phyloP scores from a whole-genome alignment of 2,329 filamentous ascomycete species.

The Ophiostoma sp. region DNA sequence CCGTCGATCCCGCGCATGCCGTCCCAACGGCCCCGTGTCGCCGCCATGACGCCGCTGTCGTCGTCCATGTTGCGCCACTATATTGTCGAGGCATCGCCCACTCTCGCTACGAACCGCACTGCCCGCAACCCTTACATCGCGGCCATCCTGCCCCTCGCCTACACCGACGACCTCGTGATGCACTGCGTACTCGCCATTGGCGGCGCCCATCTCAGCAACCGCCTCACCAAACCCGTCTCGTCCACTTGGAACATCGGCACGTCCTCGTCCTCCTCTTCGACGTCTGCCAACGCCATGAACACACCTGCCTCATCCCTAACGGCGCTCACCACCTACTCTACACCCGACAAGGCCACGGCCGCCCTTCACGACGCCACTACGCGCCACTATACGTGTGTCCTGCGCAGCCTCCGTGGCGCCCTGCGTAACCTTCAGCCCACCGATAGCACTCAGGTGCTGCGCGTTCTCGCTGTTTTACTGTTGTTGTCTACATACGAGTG shows the following conservation, averaged over 20 bases:
- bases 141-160: slow-evolving; percentile 27
- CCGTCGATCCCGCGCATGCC: slow-evolving; percentile 2
- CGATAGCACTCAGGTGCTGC: slow-evolving; percentile 24
- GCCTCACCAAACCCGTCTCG: slow-evolving; percentile 14
- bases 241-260: not conserved
- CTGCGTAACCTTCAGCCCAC: slow-evolving; percentile 23
- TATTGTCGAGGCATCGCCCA: slow-evolving; percentile 23
- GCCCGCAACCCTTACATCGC: slow-evolving; percentile 25
- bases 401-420: slow-evolving; percentile 25
- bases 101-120: slow-evolving; percentile 19
- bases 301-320: not conserved
- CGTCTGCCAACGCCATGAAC: not conserved
- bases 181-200: slow-evolving; percentile 27
- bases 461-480: slow-evolving; percentile 24
- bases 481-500: slow-evolving; percentile 26
- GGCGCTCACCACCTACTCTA: not conserved
- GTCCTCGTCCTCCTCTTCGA: not conserved
- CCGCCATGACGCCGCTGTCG: slow-evolving; percentile 26
- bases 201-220: slow-evolving; percentile 24
- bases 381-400: slow-evolving; percentile 26
- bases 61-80: slow-evolving; percentile 25
- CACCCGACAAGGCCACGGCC: slow-evolving; percentile 12
- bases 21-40: slow-evolving; percentile 12
- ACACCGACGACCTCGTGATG: slow-evolving; percentile 29
- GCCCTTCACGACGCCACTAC: slow-evolving; percentile 25